Evolutionary conservation across 805 yeast genomes (phyloP).

Genomic region (Candida anglica): DNA sequence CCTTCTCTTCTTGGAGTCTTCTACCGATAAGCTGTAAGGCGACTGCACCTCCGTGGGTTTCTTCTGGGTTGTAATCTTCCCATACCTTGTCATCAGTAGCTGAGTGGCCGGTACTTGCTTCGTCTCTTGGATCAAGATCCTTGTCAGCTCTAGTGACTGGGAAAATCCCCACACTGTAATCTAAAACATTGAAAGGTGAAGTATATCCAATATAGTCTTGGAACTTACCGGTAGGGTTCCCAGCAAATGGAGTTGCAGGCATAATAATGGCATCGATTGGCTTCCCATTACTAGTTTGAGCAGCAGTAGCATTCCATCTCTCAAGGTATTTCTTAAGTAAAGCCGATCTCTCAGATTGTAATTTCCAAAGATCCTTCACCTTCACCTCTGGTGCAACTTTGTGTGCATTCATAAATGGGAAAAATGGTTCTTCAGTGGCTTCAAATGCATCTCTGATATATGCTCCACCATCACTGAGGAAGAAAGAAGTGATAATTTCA

Average conservation of each 20-base stretch:
- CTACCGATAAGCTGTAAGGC: slow-evolving; percentile 64
- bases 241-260: slow-evolving; percentile 47
- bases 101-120: slow-evolving; percentile 23
- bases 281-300: slow-evolving; percentile 29
- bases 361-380: slow-evolving; percentile 38
- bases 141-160: slow-evolving; percentile 58
- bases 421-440: slow-evolving; percentile 42
- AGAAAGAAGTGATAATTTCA: slow-evolving; percentile 30
- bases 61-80: slow-evolving; percentile 40
- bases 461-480: slow-evolving; percentile 43
- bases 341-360: slow-evolving; percentile 29
- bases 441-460: slow-evolving; percentile 29
- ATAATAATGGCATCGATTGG: slow-evolving; percentile 47
- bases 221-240: slow-evolving; percentile 29
- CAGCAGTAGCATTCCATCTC: slow-evolving; percentile 22
- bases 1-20: slow-evolving; percentile 60
- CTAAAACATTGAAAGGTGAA: slow-evolving; percentile 23
- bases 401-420: slow-evolving; percentile 38
- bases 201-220: slow-evolving; percentile 47
- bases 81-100: slow-evolving; percentile 43
- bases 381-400: slow-evolving; percentile 29
- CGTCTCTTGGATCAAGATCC: slow-evolving; percentile 28
- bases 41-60: slow-evolving; percentile 57
- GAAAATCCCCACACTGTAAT: slow-evolving; percentile 31
- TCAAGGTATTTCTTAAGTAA: slow-evolving; percentile 32